Base-by-base conservation (phyloP, 768 basidiomycete genomes). In the Kwoniella sp. region DNA sequence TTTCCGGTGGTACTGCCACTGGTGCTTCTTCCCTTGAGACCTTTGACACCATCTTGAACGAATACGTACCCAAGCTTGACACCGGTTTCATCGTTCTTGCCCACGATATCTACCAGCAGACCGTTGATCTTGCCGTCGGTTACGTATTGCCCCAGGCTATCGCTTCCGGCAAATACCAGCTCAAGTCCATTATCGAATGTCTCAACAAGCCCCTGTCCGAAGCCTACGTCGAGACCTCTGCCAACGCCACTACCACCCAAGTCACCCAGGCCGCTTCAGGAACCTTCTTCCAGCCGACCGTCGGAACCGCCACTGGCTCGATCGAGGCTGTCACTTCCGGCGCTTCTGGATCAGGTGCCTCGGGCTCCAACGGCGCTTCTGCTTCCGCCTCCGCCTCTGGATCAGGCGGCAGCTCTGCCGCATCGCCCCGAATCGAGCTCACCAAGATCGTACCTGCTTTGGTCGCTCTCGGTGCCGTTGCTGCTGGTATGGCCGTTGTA, bases 71-170 rank as follows among this genome's bases (percentile, higher is more conserved):
- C 2, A 72, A 78, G 25, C 81, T 89, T 60, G 66, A 83, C 71
- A 85, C 79, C n/a, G 92, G 92, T 12, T 95, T 95, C 83, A 91
- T 95, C 71, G 89, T 91, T 54, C 84, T 95, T 36, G 90, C 90
- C 78, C 82, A 81, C 64, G 91, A 92, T 79, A 83, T 92, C 33
- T 92, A 90, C 83, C 86, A 88, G 79, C 88, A 92, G 77, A 84
- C 87, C 1, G 91, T 92, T 48, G 89, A 92, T 64, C 84, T 93
- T 22, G 91, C 91, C 2, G 88, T 88, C 40, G 90, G 89, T 37
- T 92, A 92, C 82, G 87, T 92, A 73, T 84, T 92, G 17, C 91
- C 91, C 2, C 86, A 87, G 72, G 91, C 90, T 6, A 81, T 91
- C 64, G 86, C 87, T 2, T 69, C 71, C 22, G 85, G 85, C 75